phyloP scores from a whole-genome alignment of 768 basidiomycete genomes.

The Termitomyces titanicus region DNA sequence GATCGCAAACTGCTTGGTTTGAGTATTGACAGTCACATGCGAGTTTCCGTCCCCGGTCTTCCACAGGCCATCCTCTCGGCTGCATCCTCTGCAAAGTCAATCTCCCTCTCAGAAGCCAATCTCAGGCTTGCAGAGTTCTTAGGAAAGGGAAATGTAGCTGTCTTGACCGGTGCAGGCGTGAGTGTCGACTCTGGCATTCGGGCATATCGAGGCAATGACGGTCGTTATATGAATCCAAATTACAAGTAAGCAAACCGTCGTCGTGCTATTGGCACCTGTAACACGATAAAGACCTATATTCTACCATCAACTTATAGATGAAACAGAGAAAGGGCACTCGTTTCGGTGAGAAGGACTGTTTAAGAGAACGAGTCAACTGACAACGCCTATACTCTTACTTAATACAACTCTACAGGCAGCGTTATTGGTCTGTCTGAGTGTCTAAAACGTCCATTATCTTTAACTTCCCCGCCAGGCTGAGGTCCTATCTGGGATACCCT shows the following conservation, averaged over 20 bases:
- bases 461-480: slow-evolving; percentile 43
- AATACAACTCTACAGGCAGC: slow-evolving; percentile 53
- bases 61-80: slow-evolving; percentile 57
- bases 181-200: slow-evolving; percentile 94
- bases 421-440: slow-evolving; percentile 61
- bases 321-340: slow-evolving; percentile 59
- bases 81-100: slow-evolving; percentile 27
- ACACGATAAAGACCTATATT: slow-evolving; percentile 52
- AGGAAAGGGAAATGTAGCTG: slow-evolving; percentile 60
- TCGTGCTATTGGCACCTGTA: slow-evolving; percentile 3
- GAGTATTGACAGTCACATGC: slow-evolving; percentile 64
- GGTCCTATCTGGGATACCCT: slow-evolving; percentile 82
- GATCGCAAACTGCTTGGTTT: slow-evolving; percentile 18
- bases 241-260: slow-evolving; percentile 54
- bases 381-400: neutral
- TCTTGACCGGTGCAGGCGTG: slow-evolving; percentile 90
- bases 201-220: slow-evolving; percentile 88
- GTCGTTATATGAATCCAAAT: slow-evolving; percentile 87
- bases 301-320: slow-evolving; percentile 81
- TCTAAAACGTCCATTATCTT: slow-evolving; percentile 20
- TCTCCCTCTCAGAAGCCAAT: slow-evolving; percentile 50
- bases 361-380: neutral
- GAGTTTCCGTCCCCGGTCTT: slow-evolving; percentile 74
- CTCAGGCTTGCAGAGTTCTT: slow-evolving; percentile 66
- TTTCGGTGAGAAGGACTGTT: slow-evolving; percentile 52